These are phyloP conservation scores for Ilyonectria mors-panacis DNA, from an alignment of 2,329 filamentous ascomycete species.

Conservation along the genomic window DNA sequence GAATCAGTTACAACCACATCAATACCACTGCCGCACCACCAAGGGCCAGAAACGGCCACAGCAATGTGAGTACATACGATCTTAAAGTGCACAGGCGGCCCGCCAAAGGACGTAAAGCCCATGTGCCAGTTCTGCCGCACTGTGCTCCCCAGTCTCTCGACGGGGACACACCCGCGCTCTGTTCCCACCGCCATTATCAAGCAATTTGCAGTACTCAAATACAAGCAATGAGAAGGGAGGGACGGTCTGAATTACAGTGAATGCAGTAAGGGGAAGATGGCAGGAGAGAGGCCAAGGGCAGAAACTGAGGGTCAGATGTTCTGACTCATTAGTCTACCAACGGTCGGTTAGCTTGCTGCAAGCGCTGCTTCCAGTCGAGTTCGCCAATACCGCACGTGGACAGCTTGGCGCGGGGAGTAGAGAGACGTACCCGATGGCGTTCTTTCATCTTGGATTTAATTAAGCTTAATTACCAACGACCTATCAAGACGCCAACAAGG, in stretches of 20 bases:
- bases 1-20: background rate
- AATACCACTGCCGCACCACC: no score
- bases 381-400: background rate
- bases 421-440: background rate
- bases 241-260: background rate
- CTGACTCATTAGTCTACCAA: no score
- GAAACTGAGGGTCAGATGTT: no score
- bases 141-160: slow-evolving; percentile 25
- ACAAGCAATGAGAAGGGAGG: background rate
- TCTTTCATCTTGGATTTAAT: background rate
- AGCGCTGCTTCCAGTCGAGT: no score
- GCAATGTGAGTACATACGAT: slow-evolving; percentile 58
- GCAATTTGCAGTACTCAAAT: background rate
- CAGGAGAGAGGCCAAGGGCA: background rate
- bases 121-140: slow-evolving; percentile 67
- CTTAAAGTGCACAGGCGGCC: slow-evolving; percentile 79
- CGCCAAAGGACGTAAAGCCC: slow-evolving; percentile 77
- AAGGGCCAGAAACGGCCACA: no score
- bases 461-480: background rate
- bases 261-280: background rate
- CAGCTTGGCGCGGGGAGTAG: background rate
- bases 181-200: background rate
- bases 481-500: background rate
- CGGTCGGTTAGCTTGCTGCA: no score
- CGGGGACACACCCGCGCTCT: slow-evolving; percentile 24